Base-by-base conservation (phyloP, 768 basidiomycete species). In the Lactifluus subvellereus region DNA sequence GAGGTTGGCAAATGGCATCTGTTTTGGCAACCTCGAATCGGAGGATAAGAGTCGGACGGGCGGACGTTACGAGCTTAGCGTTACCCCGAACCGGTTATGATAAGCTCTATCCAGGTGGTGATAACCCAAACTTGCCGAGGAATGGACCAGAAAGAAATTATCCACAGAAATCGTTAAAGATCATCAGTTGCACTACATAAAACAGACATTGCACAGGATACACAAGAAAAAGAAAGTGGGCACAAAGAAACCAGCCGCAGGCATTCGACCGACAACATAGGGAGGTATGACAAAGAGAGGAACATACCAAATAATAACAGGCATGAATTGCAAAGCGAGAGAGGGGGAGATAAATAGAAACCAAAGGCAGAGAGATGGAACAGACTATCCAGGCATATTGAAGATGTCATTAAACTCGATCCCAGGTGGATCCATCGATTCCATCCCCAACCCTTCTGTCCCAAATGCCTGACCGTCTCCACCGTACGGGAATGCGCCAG, bases 1-100 rank as follows among this genome's bases (percentile, higher is more conserved):
- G 51, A 92, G 80, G 67, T 81, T 86, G 59, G 88, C 71, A 70
- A 92, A 92, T 47, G 86, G 87, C 89, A 90, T 90, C 50, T 65
- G 64, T 22, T 47, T 11, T 35, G 43, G 38, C 27, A 27, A 27
- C 27, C 27, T 27, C 27, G 27, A 27, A 27, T 27, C 27, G 2
- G 27, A 27, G 27, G 27, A 27, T 27, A 1, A 27, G 27, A 27
- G 2, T 2, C 27, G 27, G 27, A 27, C 27, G 27, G 1, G 27
- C 2, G 27, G 27, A 27, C 27, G 27, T 27, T 27, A 27, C 27
- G 27, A 27, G 27, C 27, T 27, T 27, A 27, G 27, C 27, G 27
- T 27, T 3, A 27, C 27, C 2, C 42, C 42, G 42, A 43, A 16
- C 42, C 42, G 16, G 42, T 43, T n/a, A 18, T 27, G 2, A 27